Evolutionary conservation across 2,329 filamentous ascomycete genomes (phyloP), one percentile per base, ranked within the genome.

Genomic region (Ilyonectria robusta): DNA sequence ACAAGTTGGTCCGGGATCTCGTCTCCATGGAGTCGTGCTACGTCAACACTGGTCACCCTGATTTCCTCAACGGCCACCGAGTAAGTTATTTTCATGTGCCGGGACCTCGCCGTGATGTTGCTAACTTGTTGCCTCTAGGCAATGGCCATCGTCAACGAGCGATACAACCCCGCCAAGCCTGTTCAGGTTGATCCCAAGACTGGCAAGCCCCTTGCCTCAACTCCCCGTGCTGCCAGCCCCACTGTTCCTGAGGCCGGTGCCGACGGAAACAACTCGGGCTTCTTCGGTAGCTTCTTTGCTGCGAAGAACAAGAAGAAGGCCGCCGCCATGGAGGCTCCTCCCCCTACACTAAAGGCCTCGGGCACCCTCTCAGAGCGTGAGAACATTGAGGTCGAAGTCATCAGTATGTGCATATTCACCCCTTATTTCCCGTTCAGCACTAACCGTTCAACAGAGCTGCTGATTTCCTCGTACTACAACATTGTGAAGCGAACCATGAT

Each of bases 301-400:
- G 95, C 94, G 78, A 99, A 98, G 89, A 99, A 98, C 86, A 99
- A 98, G 91, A 99, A 99, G 89, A 98, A 98, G 92, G 97, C 97
- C 84, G 96, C 96, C n/a, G 95, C 95, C 54, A 99, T 99, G 96
- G 96, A 99, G 81, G 87, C 96, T 15, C 96, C 96, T 44, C 96
- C 96, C 69, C 90, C 96, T 33, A 95, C 91, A 47, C 89, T 99
- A 65, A 99, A 98, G 86, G 96, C 96, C 37, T 97, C 94, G 3
- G 95, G 96, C 47, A 97, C 92, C 29, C 86, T 99, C 44, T 97
- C 93, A 6, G 96, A 99, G 84, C 94, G 96, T 68, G 96, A 99
- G 81, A 92, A 91, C 66, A 93, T 97, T 71, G 96, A 99, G 81
- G 96, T 99, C 53, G 96, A 99, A 83, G 95, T 99, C 69, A 99